phyloP scores from a whole-genome alignment of 73 alveolate genomes.

The Paramecium bursaria region DNA sequence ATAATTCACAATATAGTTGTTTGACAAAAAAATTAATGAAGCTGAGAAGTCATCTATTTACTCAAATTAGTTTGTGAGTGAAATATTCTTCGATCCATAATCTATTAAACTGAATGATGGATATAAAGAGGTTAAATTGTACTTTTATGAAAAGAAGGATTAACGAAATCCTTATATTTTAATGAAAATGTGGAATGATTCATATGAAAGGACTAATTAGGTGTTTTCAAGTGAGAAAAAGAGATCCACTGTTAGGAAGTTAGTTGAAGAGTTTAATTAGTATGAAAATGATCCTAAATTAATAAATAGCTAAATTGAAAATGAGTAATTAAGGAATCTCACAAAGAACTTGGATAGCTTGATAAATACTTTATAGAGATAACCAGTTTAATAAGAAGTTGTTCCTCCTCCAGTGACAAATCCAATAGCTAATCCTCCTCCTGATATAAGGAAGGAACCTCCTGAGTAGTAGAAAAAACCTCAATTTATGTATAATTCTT shows the following conservation, averaged over 20 bases:
- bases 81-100: no score
- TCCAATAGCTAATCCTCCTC: neutral
- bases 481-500: constrained; percentile 28
- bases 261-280: neutral
- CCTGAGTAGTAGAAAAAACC: constrained; percentile 41
- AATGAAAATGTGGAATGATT: constrained; percentile 26
- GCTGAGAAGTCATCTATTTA: neutral
- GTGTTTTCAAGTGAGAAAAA: constrained; percentile 4
- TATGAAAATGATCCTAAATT: constrained; percentile 24
- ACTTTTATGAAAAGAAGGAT: no score
- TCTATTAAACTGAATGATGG: no score
- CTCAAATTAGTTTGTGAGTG: neutral
- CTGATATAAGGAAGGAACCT: constrained; percentile 2
- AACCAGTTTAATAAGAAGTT: neutral
- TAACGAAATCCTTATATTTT: constrained; percentile 31
- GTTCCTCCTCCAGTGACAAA: neutral
- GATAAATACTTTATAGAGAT: no score
- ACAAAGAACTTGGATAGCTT: no score
- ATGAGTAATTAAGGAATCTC: neutral
- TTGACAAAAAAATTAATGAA: constrained; percentile 10
- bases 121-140: no score
- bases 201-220: constrained; percentile 10
- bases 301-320: neutral
- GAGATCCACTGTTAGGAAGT: constrained; percentile 26
- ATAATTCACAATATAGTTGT: neutral